Percentiles rank a stretch among this genome's conserved stretches.
phyloP scores from a whole-genome alignment of 306 rosid genomes.

The Hippophae gyantsensis region DNA sequence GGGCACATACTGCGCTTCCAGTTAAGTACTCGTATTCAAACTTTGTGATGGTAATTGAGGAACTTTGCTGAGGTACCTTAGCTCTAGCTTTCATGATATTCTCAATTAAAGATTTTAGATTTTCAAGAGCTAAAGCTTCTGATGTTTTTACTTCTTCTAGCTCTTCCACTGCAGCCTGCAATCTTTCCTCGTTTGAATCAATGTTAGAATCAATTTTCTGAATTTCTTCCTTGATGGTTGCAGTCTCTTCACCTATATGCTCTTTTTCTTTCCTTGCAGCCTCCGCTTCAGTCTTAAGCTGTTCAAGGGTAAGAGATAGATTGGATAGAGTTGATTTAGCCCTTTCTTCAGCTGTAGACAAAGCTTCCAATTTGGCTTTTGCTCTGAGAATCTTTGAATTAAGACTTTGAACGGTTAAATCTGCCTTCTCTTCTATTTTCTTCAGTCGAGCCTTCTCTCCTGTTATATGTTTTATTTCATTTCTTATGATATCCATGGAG shows the following conservation, averaged over 20 bases:
- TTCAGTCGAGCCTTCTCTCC: constrained; percentile 28
- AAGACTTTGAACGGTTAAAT: constrained; percentile 36
- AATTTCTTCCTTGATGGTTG: constrained; percentile 30
- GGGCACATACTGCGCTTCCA: constrained; percentile 49
- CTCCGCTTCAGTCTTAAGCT: constrained; percentile 41
- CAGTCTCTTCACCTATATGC: constrained; percentile 28
- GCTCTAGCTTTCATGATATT: constrained; percentile 46
- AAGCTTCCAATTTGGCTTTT: constrained; percentile 52
- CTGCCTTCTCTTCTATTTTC: constrained; percentile 40
- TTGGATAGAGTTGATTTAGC: constrained; percentile 37
- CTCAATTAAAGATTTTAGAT: constrained; percentile 40
- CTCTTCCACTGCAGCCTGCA: constrained; percentile 49
- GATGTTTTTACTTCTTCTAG: constrained; percentile 48
- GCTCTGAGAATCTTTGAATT: constrained; percentile 60
- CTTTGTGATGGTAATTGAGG: constrained; percentile 53
- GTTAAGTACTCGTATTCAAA: constrained; percentile 66
- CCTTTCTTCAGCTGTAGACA: constrained; percentile 50
- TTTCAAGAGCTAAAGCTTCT: constrained; percentile 45
- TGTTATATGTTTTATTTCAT: constrained; percentile 48
- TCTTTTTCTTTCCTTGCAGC: constrained; percentile 47
- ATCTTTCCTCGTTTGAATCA: constrained; percentile 41
- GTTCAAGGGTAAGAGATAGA: constrained; percentile 43
- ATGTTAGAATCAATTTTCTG: constrained; percentile 39
- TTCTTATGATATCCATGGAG: constrained; percentile 70
- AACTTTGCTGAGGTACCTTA: constrained; percentile 37